Conservation (phyloP, 805 yeast genomes). For the Saccharomycopsis vini region DNA sequence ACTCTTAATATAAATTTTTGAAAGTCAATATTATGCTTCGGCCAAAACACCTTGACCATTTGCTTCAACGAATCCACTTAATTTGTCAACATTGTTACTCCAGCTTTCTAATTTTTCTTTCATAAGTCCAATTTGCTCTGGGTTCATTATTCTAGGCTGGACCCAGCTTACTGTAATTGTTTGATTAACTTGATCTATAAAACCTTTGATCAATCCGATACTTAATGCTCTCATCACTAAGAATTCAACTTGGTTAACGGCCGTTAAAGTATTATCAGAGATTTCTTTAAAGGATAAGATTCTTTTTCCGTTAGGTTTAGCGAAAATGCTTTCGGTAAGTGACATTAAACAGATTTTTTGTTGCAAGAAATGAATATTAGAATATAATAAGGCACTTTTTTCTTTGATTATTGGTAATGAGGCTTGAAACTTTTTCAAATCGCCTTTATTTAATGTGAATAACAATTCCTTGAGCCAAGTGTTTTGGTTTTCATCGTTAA, state of each 20-base stretch:
- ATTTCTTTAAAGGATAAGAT: constrained; percentile 66
- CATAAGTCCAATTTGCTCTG: constrained; percentile 70
- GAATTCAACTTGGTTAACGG: constrained; percentile 67
- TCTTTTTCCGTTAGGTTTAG: constrained; percentile 65
- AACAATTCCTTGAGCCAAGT: constrained; percentile 69
- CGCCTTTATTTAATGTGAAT: constrained; percentile 67
- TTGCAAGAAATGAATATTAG: constrained; percentile 57
- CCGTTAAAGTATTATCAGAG: constrained; percentile 57
- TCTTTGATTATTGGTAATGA: constrained; percentile 32
- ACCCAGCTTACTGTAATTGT: constrained; percentile 84
- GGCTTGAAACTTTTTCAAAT: constrained; percentile 55
- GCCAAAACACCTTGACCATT: constrained; percentile 63
- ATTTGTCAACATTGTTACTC: constrained; percentile 63
- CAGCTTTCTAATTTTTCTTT: constrained; percentile 64
- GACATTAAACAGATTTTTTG: constrained; percentile 92
- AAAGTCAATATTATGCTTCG: constrained; percentile 29
- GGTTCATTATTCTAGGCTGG: constrained; percentile 88
- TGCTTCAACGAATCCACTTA: constrained; percentile 52
- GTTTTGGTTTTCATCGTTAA: constrained; percentile 39
- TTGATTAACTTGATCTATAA: constrained; percentile 78
- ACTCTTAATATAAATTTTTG: too few species aligned
- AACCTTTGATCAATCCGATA: constrained; percentile 76
- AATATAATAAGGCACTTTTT: constrained; percentile 46
- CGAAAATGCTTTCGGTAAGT: constrained; percentile 76
- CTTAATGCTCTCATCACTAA: constrained; percentile 87